phyloP scores from a whole-genome alignment of 176 grass and related monocot species.

The Secale cereale region DNA sequence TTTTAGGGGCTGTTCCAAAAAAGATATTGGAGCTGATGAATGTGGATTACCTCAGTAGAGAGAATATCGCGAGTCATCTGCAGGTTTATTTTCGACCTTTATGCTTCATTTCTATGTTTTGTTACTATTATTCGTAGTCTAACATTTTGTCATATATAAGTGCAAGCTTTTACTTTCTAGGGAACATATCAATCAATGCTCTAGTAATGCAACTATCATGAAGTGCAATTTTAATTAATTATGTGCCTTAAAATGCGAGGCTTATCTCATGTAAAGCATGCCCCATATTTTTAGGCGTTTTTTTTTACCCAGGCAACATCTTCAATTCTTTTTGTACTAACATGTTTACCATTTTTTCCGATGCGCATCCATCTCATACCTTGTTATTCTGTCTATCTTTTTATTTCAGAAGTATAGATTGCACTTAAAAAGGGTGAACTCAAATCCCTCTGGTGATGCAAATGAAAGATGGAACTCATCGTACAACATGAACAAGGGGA shows the following conservation, averaged over 20 bases:
- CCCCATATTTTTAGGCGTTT: background rate
- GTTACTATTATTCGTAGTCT: background rate
- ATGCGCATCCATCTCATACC: background rate
- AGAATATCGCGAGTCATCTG: conserved; percentile 66
- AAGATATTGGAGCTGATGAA: conserved; percentile 68
- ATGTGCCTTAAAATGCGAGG: background rate
- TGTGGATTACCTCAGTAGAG: conserved; percentile 53
- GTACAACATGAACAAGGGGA: conserved; percentile 1
- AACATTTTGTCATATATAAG: background rate
- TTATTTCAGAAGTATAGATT: conserved; percentile 67
- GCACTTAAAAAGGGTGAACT: conserved; percentile 28
- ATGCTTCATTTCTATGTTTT: background rate
- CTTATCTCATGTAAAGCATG: background rate
- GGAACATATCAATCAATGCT: background rate
- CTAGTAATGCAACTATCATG: background rate
- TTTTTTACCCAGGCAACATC: background rate
- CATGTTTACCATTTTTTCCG: background rate
- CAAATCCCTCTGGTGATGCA: background rate
- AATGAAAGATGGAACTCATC: conserved; percentile 11
- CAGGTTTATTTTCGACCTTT: conserved; percentile 42
- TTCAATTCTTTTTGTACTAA: background rate
- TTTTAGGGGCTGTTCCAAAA: conserved; percentile 58
- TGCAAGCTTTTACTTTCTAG: background rate
- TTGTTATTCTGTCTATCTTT: background rate
- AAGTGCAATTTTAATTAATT: background rate